Conservation (phyloP, 2,329 filamentous ascomycete species). For the Bimuria novae-zelandiae region DNA sequence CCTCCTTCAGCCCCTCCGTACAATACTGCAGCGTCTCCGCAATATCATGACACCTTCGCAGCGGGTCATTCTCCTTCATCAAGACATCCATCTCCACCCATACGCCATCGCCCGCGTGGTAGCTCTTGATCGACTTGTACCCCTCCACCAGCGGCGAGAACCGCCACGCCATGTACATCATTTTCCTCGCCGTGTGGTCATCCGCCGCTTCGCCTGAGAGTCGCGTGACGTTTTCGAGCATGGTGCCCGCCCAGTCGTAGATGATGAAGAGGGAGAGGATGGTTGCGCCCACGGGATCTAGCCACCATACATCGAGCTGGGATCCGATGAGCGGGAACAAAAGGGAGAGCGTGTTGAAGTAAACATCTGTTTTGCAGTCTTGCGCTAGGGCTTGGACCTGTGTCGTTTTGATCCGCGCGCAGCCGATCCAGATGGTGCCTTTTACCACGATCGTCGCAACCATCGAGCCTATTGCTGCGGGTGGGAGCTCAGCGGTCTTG, state of each 20-base stretch:
- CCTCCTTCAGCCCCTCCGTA: conserved; percentile 51
- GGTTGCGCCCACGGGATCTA: conserved; percentile 66
- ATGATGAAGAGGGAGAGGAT: conserved; percentile 70
- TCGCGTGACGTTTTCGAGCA: conserved; percentile 62
- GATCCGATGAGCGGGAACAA: conserved; percentile 66
- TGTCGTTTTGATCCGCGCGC: conserved; percentile 64
- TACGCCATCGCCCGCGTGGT: conserved; percentile 66
- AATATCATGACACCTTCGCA: conserved; percentile 62
- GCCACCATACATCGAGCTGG: conserved; percentile 66
- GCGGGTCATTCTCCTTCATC: conserved; percentile 57
- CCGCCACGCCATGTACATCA: conserved; percentile 64
- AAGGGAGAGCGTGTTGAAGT: conserved; percentile 67
- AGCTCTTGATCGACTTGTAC: conserved; percentile 61
- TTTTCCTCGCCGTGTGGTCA: conserved; percentile 58
- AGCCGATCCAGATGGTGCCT: conserved; percentile 64
- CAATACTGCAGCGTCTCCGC: conserved; percentile 66
- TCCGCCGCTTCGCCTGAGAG: conserved; percentile 63
- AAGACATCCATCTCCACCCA: conserved; percentile 67
- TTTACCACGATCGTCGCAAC: conserved; percentile 63
- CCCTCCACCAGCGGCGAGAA: conserved; percentile 59
- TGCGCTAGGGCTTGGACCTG: conserved; percentile 67
- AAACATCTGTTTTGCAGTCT: conserved; percentile 67
- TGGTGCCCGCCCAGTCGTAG: conserved; percentile 69
- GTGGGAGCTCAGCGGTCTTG: conserved; percentile 55
- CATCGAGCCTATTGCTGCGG: conserved; percentile 62